These are phyloP conservation scores for Gastrolobium bilobum DNA, from an alignment of 306 rosid genomes.

Conservation along the genomic window DNA sequence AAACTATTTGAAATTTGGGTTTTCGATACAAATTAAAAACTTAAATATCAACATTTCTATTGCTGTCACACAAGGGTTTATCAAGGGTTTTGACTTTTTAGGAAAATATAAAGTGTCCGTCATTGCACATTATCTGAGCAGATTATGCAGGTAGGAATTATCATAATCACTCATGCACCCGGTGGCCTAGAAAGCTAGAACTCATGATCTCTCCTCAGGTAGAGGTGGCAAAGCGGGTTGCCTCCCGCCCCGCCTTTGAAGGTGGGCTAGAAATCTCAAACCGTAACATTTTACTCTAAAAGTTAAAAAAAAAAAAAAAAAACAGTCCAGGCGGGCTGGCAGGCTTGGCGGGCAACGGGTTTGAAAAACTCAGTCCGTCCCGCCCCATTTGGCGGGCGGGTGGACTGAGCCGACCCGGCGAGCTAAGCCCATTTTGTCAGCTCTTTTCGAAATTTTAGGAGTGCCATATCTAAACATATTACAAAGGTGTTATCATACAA, in stretches of 20 bases:
- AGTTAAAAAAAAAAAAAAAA: too few relatives aligned
- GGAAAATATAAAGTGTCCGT: background rate
- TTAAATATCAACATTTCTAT: conserved; percentile 12
- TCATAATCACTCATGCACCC: conserved; percentile 16
- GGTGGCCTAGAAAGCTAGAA: background rate
- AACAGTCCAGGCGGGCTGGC: too few relatives aligned
- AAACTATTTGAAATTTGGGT: background rate
- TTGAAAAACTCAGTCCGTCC: too few relatives aligned
- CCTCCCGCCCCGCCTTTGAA: too few relatives aligned
- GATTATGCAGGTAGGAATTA: background rate
- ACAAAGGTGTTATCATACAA: background rate
- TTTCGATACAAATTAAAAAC: conserved; percentile 20
- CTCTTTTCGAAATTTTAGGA: background rate
- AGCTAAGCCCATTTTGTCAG: too few relatives aligned
- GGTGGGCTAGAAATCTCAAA: too few relatives aligned
- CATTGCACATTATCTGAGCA: background rate
- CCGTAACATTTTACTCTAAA: too few relatives aligned
- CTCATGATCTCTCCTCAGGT: background rate
- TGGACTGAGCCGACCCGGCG: too few relatives aligned
- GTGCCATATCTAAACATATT: background rate
- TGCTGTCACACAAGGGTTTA: background rate
- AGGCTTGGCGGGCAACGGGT: too few relatives aligned
- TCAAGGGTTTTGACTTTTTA: background rate
- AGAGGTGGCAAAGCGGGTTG: too few relatives aligned
- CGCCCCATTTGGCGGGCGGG: too few relatives aligned